These are phyloP conservation scores for Pisolithus albus DNA, from an alignment of 768 basidiomycete species.

Conservation along the genomic window DNA sequence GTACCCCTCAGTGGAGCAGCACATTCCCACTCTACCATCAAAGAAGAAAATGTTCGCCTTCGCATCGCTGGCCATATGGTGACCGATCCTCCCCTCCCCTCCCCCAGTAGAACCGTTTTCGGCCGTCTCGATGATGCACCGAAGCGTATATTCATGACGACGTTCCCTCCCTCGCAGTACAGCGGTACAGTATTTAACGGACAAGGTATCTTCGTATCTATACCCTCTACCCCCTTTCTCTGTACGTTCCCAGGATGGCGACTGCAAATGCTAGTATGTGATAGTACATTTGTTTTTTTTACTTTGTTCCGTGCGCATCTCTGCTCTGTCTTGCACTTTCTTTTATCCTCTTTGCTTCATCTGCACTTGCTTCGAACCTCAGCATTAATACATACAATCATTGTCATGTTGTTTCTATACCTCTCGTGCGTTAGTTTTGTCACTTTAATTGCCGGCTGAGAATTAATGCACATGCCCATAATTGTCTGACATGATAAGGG, in stretches of 20 bases:
- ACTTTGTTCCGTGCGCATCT: conserved; percentile 17
- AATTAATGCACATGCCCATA: too few species aligned
- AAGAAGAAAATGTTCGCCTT: conserved; percentile 62
- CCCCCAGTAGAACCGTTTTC: conserved; percentile 13
- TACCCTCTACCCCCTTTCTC: conserved; percentile 15
- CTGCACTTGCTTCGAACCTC: conserved; percentile 11
- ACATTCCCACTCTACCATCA: conserved; percentile 25
- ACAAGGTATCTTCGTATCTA: conserved; percentile 20
- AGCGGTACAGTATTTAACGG: conserved; percentile 24
- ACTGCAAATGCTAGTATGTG: background rate
- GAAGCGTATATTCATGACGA: conserved; percentile 13
- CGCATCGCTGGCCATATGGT: conserved; percentile 58
- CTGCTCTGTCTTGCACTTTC: conserved; percentile 16
- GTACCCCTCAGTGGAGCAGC: conserved; percentile 12
- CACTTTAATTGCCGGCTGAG: conserved; percentile 3
- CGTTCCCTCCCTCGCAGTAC: conserved; percentile 2
- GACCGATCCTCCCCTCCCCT: conserved; percentile 17
- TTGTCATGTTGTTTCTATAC: conserved; percentile 34
- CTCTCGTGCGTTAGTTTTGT: conserved; percentile 21
- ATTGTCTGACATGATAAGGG: too few species aligned
- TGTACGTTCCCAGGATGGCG: conserved; percentile 1
- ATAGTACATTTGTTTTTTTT: conserved; percentile 10
- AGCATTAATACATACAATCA: conserved; percentile 24
- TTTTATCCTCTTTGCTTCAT: conserved; percentile 20
- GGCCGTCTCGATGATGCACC: conserved; percentile 27